Conservation (phyloP, 805 yeast species). For the Saturnispora serradocipensis region DNA sequence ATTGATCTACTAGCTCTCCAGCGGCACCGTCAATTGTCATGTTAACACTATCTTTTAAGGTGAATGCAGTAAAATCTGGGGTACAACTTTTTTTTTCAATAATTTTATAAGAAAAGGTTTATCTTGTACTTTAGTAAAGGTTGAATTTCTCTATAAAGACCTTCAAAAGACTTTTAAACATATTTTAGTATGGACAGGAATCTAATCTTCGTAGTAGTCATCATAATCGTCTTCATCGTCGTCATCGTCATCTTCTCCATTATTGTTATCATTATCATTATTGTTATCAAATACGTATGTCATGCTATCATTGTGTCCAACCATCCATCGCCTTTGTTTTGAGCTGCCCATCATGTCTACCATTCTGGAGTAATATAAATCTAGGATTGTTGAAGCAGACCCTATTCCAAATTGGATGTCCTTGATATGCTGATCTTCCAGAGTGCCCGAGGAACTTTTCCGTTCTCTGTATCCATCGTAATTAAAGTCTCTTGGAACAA, state of each 20-base stretch:
- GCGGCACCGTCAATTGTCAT: not conserved
- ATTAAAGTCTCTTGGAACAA: slow-evolving; percentile 47
- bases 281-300: slow-evolving; percentile 9
- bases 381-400: slow-evolving; percentile 33
- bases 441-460: slow-evolving; percentile 20
- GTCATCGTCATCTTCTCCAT: not conserved
- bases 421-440: slow-evolving; percentile 15
- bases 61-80: not conserved
- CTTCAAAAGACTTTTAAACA: not conserved
- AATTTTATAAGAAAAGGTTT: not conserved
- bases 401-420: slow-evolving; percentile 22
- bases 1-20: not conserved
- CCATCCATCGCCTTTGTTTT: slow-evolving; percentile 11
- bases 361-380: slow-evolving; percentile 41
- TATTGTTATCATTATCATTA: not conserved
- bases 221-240: not conserved
- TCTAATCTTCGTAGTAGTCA: not conserved
- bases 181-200: not conserved
- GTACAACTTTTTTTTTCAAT: not conserved
- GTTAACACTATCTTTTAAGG: not conserved
- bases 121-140: not conserved
- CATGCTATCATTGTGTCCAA: slow-evolving; percentile 26
- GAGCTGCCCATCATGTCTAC: slow-evolving; percentile 38
- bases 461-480: slow-evolving; percentile 23
- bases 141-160: not conserved